These are phyloP conservation scores for Tylopilus sp. DNA, from an alignment of 768 basidiomycete species.

Conservation along the genomic window DNA sequence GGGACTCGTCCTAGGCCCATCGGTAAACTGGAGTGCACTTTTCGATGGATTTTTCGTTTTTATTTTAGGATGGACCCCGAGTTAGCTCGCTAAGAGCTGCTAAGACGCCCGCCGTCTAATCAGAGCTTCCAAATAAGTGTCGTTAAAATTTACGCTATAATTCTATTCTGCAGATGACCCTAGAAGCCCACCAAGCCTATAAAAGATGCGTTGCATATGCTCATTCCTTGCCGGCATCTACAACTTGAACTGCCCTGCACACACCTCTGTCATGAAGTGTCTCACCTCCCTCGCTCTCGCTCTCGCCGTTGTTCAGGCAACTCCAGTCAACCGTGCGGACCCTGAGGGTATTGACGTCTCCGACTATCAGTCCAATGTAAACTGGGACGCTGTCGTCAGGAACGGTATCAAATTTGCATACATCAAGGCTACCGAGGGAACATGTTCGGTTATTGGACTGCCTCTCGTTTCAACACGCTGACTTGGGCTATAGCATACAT, in stretches of 20 bases:
- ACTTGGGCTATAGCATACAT: conserved; percentile 17
- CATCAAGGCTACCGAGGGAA: conserved; percentile 69
- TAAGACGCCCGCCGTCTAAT: no score
- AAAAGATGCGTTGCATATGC: conserved; percentile 1
- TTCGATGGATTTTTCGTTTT: no score
- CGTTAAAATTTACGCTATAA: no score
- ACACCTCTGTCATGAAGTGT: conserved; percentile 17
- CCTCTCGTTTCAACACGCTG: neutral
- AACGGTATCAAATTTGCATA: conserved; percentile 55
- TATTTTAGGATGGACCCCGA: no score
- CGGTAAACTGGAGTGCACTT: no score
- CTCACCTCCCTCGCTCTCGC: conserved; percentile 15
- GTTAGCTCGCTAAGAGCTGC: no score
- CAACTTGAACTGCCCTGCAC: neutral
- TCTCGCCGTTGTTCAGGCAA: conserved; percentile 13
- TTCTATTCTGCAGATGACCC: no score
- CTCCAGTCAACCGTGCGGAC: conserved; percentile 30
- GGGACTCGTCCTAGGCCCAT: no score
- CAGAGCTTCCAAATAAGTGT: no score
- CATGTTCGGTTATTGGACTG: conserved; percentile 32
- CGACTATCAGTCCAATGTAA: conserved; percentile 42
- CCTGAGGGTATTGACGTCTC: conserved; percentile 59
- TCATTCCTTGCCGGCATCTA: neutral
- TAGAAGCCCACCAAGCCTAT: neutral
- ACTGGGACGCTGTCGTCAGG: conserved; percentile 51